These are phyloP conservation scores for Calendula officinalis DNA, from an alignment of 129 eudicot species.

Conservation along the genomic window DNA sequence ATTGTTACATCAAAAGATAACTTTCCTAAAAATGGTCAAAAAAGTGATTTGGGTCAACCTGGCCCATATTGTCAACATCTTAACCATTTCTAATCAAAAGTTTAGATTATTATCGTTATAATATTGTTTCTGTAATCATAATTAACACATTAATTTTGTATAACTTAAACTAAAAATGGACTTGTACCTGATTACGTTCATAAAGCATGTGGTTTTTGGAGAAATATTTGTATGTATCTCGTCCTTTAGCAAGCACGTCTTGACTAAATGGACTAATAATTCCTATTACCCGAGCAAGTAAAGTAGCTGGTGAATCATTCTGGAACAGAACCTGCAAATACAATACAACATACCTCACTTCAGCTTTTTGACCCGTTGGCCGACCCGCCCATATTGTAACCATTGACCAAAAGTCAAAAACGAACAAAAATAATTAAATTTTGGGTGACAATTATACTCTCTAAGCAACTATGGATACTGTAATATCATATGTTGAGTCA, in stretches of 20 bases:
- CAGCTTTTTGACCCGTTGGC: not conserved
- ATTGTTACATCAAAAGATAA: too few species aligned
- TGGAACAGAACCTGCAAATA: constrained; percentile 78
- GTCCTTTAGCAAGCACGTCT: constrained; percentile 91
- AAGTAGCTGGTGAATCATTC: constrained; percentile 97
- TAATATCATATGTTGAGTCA: not conserved
- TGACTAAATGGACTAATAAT: constrained; percentile 81
- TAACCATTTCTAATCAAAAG: not conserved
- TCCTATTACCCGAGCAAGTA: constrained; percentile 96
- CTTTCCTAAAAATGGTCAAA: not conserved
- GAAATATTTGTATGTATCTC: constrained; percentile 88
- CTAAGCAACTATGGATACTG: constrained; percentile 14
- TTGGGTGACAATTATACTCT: not conserved
- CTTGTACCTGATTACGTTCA: constrained; percentile 90
- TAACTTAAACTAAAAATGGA: too few species aligned
- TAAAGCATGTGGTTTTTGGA: constrained; percentile 98
- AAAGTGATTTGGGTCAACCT: not conserved
- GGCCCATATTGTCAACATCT: too few species aligned
- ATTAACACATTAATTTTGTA: not conserved
- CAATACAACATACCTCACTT: constrained; percentile 16
- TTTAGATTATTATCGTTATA: constrained; percentile 3
- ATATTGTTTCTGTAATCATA: not conserved
- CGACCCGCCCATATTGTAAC: not conserved
- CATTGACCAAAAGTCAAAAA: not conserved
- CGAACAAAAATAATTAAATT: not conserved